These are phyloP conservation scores for Voacanga thouarsii DNA, from an alignment of 257 asterid genomes.

Conservation along the genomic window DNA sequence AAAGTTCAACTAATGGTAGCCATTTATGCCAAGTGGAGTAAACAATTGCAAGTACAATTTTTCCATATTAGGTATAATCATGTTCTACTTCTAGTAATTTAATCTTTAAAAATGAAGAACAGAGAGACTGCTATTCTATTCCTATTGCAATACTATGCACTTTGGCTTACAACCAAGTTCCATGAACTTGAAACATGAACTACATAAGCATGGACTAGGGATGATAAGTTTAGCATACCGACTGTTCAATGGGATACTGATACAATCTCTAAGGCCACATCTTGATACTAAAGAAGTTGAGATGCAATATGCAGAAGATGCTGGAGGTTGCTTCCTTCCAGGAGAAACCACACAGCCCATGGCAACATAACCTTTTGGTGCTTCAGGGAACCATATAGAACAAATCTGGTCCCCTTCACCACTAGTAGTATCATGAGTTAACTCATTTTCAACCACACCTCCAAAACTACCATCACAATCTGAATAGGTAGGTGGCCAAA, in stretches of 20 bases:
- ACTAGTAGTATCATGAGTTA: constrained; percentile 23
- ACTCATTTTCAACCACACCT: constrained; percentile 32
- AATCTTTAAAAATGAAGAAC: background rate
- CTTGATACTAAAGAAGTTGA: constrained; percentile 76
- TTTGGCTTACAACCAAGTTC: background rate
- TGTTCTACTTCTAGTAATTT: background rate
- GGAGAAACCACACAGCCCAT: constrained; percentile 94
- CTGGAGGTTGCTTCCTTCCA: constrained; percentile 64
- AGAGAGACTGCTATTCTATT: background rate
- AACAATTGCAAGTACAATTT: background rate
- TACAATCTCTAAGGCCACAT: constrained; percentile 88
- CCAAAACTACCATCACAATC: constrained; percentile 22
- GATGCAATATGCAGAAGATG: constrained; percentile 79
- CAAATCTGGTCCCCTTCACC: constrained; percentile 40
- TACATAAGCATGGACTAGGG: constrained; percentile 10
- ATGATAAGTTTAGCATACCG: constrained; percentile 43
- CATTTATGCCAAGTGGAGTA: background rate
- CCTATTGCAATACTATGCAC: background rate
- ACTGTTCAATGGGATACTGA: constrained; percentile 42
- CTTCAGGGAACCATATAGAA: constrained; percentile 96
- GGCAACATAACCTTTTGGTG: constrained; percentile 91
- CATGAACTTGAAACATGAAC: background rate
- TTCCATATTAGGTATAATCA: background rate
- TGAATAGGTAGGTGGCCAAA: constrained; percentile 59
- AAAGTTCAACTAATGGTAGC: background rate